Percentiles rank a stretch among this genome's conserved stretches.
Conservation (phyloP, 345 rosid genomes). For the Raphanus raphanistrum region DNA sequence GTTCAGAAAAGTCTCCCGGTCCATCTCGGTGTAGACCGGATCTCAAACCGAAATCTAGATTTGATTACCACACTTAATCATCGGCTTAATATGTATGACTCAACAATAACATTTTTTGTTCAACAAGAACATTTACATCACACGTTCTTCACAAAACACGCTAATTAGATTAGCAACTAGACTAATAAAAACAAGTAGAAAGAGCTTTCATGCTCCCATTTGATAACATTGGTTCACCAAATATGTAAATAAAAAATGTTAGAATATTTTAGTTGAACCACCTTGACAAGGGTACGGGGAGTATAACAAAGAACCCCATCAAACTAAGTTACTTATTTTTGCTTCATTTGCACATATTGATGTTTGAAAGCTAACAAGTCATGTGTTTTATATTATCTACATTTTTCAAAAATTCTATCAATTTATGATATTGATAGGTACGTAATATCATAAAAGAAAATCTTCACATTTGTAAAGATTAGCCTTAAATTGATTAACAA, state of each 20-base stretch:
- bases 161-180: slow-evolving; percentile 1
- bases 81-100: background rate
- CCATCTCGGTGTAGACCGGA: background rate
- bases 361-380: slow-evolving; percentile 25
- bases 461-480: background rate
- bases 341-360: slow-evolving; percentile 38
- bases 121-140: slow-evolving; percentile 10
- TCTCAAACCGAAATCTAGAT: background rate
- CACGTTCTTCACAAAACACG: slow-evolving; percentile 5
- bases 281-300: slow-evolving; percentile 9
- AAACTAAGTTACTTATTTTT: slow-evolving; percentile 29
- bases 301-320: slow-evolving; percentile 24
- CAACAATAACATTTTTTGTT: background rate
- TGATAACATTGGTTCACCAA: slow-evolving; percentile 38
- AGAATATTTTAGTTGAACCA: slow-evolving; percentile 32
- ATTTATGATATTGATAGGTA: background rate
- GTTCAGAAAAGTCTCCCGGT: background rate
- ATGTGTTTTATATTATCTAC: slow-evolving; percentile 15
- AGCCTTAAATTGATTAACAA: background rate
- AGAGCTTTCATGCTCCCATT: slow-evolving; percentile 23
- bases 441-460: slow-evolving; percentile 13
- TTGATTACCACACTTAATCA: background rate
- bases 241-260: slow-evolving; percentile 11
- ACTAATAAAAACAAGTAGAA: slow-evolving; percentile 5
- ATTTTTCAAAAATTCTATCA: slow-evolving; percentile 16